phyloP scores from a whole-genome alignment of 2,329 filamentous ascomycete species.

The Hypoxylon sp. region DNA sequence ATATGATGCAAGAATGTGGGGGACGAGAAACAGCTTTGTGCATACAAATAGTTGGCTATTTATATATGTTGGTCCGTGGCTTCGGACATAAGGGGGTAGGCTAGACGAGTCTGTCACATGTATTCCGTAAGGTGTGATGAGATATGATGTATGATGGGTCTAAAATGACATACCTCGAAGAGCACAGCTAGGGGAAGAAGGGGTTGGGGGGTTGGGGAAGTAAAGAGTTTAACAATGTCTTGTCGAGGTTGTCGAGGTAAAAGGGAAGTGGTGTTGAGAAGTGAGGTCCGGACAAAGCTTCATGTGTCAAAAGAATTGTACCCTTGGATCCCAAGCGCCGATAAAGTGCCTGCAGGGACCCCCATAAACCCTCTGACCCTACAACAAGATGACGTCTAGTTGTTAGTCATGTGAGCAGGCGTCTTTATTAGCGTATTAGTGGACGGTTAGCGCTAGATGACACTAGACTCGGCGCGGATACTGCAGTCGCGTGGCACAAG shows the following conservation, averaged over 20 bases:
- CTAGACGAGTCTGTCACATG: constrained; percentile 21
- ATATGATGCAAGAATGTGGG: constrained; percentile 18
- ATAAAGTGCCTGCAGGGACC: constrained; percentile 26
- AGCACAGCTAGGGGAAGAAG: constrained; percentile 4
- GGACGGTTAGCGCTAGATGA: background rate
- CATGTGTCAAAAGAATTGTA: background rate
- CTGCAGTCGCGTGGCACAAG: constrained; percentile 14
- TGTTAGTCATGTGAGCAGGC: constrained; percentile 38
- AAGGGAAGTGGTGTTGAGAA: constrained; percentile 2
- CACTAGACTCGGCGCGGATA: constrained; percentile 27
- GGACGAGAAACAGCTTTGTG: background rate
- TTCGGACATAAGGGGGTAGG: too few species aligned
- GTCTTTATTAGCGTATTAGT: constrained; percentile 34
- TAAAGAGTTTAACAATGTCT: constrained; percentile 4
- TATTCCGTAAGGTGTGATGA: constrained; percentile 13
- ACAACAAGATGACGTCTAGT: constrained; percentile 33
- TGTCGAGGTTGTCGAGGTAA: background rate
- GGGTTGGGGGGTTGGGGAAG: background rate
- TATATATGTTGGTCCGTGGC: background rate
- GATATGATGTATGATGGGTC: background rate
- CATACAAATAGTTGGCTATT: background rate
- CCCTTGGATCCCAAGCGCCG: background rate
- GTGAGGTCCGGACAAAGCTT: constrained; percentile 10
- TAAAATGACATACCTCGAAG: constrained; percentile 2
- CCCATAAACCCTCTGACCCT: constrained; percentile 31